phyloP scores from a whole-genome alignment of 441 rosid species.

The Gossypium gossypioides region DNA sequence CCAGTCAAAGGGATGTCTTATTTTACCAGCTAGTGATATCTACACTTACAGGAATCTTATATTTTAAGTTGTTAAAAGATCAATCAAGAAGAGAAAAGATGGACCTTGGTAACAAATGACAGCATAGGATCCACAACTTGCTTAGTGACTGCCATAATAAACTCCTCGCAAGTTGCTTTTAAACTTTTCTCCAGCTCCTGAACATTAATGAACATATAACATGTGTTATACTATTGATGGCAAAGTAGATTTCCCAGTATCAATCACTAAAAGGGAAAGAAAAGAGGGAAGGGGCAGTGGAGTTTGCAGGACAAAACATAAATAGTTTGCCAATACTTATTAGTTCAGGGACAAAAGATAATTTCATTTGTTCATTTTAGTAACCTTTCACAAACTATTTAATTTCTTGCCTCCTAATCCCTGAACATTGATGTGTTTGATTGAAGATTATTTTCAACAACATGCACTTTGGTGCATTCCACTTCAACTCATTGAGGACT shows the following conservation, averaged over 20 bases:
- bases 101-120: constrained; percentile 86
- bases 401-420: background rate
- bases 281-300: background rate
- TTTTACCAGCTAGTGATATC: background rate
- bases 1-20: background rate
- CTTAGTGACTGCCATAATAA: constrained; percentile 91
- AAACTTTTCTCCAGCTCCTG: constrained; percentile 94
- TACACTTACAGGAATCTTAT: background rate
- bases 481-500: background rate
- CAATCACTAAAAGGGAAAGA: background rate
- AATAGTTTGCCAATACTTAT: background rate
- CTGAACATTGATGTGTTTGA: background rate
- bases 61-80: background rate
- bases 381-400: background rate
- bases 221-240: background rate
- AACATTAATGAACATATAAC: constrained; percentile 14
- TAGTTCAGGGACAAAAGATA: background rate
- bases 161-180: constrained; percentile 94
- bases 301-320: background rate
- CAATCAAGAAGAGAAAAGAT: constrained; percentile 15
- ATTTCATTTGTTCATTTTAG: background rate
- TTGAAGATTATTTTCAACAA: background rate
- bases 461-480: constrained; percentile 5
- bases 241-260: background rate
- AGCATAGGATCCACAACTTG: constrained; percentile 95